phyloP scores from a whole-genome alignment of 1,139 yeast species.

The Scheffersomyces insectosa region DNA sequence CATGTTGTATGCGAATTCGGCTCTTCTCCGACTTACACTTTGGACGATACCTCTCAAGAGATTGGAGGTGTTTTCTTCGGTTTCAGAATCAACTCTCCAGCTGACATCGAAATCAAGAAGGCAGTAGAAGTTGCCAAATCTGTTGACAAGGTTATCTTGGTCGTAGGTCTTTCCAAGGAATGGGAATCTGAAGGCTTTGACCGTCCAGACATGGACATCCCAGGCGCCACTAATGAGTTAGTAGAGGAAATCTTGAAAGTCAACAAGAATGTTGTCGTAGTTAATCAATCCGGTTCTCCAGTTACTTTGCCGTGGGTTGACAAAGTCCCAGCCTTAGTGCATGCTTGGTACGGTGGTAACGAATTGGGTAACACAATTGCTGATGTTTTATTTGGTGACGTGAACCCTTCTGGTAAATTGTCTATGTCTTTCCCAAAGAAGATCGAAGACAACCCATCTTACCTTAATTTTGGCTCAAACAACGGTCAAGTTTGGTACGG shows the following conservation, averaged over 20 bases:
- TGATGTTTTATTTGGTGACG: constrained; percentile 28
- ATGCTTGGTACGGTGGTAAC: constrained; percentile 24
- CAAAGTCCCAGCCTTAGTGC: constrained; percentile 16
- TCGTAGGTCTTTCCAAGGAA: constrained; percentile 46
- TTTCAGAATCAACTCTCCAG: constrained; percentile 18
- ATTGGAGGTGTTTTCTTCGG: constrained; percentile 38
- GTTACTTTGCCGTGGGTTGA: constrained; percentile 19
- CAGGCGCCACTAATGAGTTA: constrained; percentile 17
- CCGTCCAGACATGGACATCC: constrained; percentile 36
- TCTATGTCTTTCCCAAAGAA: constrained; percentile 47
- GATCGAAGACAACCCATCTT: constrained; percentile 46
- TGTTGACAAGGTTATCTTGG: constrained; percentile 47
- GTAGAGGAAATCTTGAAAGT: constrained; percentile 13
- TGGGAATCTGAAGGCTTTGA: constrained; percentile 55
- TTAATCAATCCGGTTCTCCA: constrained; percentile 21
- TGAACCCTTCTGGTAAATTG: constrained; percentile 31
- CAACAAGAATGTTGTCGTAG: constrained; percentile 18
- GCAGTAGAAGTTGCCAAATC: constrained; percentile 46
- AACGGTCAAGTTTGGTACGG: constrained; percentile 27
- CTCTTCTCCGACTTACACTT: constrained; percentile 45
- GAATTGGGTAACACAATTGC: constrained; percentile 29
- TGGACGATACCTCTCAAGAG: constrained; percentile 22
- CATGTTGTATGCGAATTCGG: constrained; percentile 52
- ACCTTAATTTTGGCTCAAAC: constrained; percentile 28
- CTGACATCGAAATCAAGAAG: constrained; percentile 30